Percentiles rank a stretch among this genome's conserved stretches.
These are phyloP conservation scores for Dendrocalamus latiflorus DNA, from an alignment of 202 grass and related monocot genomes.

Conservation along the genomic window DNA sequence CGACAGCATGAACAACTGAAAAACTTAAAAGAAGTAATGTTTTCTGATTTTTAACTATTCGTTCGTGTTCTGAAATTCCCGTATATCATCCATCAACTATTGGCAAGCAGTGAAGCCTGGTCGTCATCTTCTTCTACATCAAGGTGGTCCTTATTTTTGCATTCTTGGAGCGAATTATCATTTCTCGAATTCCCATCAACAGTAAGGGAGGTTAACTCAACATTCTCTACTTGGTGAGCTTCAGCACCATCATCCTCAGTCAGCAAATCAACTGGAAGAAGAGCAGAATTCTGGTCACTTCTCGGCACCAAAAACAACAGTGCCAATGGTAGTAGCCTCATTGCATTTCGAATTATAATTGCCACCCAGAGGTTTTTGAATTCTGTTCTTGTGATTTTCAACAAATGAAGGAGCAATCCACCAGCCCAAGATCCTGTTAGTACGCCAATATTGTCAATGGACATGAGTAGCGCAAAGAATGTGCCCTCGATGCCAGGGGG, in stretches of 20 bases:
- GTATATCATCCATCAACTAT: conserved; percentile 33
- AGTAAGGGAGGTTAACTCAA: conserved; percentile 53
- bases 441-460: conserved; percentile 69
- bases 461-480: conserved; percentile 92
- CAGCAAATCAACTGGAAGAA: conserved; percentile 66
- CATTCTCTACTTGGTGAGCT: conserved; percentile 24
- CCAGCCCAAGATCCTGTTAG: conserved; percentile 72
- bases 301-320: conserved; percentile 72
- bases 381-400: conserved; percentile 79
- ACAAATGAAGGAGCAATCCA: conserved; percentile 73
- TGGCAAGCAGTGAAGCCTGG: conserved; percentile 49
- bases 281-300: conserved; percentile 59
- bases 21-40: too few species aligned
- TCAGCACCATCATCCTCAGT: conserved; percentile 26
- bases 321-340: conserved; percentile 61
- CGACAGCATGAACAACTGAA: conserved; percentile 2
- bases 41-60: conserved; percentile 17
- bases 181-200: not conserved
- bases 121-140: conserved; percentile 33
- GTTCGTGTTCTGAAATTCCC: not conserved
- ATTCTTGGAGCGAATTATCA: not conserved
- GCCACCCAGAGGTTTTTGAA: conserved; percentile 87
- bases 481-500: conserved; percentile 87
- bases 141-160: not conserved
- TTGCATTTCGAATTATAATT: conserved; percentile 64